Evolutionary conservation across 2,329 filamentous ascomycete species (phyloP), one percentile per base, ranked within the genome.

Genomic region (Lasiodiplodia hormozganensis): DNA sequence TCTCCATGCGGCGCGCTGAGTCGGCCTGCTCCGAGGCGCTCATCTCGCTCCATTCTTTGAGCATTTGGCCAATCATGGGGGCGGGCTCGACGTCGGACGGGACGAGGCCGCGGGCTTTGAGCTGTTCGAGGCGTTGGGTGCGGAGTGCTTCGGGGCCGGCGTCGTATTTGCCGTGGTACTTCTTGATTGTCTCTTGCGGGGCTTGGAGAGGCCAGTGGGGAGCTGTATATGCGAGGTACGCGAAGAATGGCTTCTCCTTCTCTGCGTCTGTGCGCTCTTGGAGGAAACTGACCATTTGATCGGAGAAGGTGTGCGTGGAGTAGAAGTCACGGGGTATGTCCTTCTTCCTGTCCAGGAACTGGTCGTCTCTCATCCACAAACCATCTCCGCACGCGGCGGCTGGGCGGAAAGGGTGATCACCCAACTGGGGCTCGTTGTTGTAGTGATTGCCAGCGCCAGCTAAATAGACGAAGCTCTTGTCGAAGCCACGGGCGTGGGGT

Each of bases 121-220:
- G 54, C 14, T 38, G 53, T 6, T 23, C 62, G 18, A 69, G 67
- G 3, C 67, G 38, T 23, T 14, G 28, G 25, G 16, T 18, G 4
- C 67, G 58, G 3, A 69, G 67, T 3, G 28, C 52, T 31, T 66
- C 38, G 1, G 67, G 67, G 2, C 67, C 67, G 4, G 49, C 67
- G 36, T 69, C 67, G 36, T 69, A 69, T 5, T 34, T 52, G 34
- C 67, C 67, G 2, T 18, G 28, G 28, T 69, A 53, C n/a, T 58
- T 57, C 11, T 57, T 28, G 14, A 69, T 66, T 12, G 23, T 28
- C 18, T 69, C 67, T 11, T 21, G 25, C 7, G 67, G 67, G 2
- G 67, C 67, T 34, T 69, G 67, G 5, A 69, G 52, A 1, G 67
- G 67, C 67, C 67, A 69, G 11, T 69, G 67, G 0, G 67, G 67